Evolutionary conservation across 2,329 filamentous ascomycete species (phyloP), one percentile per base, ranked within the genome.

Genomic region (Talaromyces sp.): DNA sequence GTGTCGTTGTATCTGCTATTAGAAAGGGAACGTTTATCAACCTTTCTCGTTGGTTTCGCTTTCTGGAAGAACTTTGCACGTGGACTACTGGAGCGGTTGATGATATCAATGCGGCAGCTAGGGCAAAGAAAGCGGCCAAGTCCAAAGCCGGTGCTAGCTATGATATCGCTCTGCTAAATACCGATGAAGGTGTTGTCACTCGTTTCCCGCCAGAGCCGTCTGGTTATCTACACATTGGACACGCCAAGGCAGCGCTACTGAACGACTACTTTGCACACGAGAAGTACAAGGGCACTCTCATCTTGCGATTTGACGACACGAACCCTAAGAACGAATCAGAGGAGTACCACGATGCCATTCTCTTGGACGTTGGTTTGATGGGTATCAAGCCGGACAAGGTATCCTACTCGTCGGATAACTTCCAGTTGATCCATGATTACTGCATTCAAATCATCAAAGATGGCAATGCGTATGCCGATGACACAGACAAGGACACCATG

Each of bases 241-340:
- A 97, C 79, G 91, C 92, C 67, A 97, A 97, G 79, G 92, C 92
- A 31, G 92, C 92, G 6, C 83, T 96, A 59, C 85, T 97, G 60
- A 96, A 94, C 79, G 92, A 97, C 75, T 97, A 96, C 82, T 97
- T 97, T 68, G 93, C 92, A 51, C 92, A 97, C 75, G 88, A 92
- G 74, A 90, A 91, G 68, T 96, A 96, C 81, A 88, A 93, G 62
- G 94, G 94, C 69, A 95, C 89, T 69, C 82, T 99, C 68, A 87
- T 95, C 62, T 85, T 97, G 55, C 90, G 94, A 62, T 94, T 99
- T 71, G 94, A 99, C 73, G 94, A 99, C 43, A 99, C 94, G 60
- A 99, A 99, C 77, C 94, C 94, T 8, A 88, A 89, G 62, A 97
- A 97, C 75, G 94, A 99, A 82, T 97, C 96, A 80, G 87, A 93